Base-by-base conservation (phyloP, 768 basidiomycete genomes). In the Tubosaeta sp. region DNA sequence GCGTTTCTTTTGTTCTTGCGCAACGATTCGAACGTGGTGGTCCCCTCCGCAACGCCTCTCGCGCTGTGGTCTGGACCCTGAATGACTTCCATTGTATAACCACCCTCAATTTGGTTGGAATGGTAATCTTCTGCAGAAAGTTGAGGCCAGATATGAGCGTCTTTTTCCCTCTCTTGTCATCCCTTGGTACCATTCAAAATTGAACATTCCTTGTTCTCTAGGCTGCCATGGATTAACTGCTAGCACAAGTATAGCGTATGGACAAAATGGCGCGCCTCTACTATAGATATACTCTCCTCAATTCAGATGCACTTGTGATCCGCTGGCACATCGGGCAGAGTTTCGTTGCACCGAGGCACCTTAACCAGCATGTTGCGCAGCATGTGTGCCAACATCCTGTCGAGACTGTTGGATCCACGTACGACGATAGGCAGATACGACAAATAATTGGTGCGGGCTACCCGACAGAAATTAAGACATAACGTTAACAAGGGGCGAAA, bases 351-450 rank as follows among this genome's bases (percentile, higher is more conserved):
- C 86, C 86, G 38, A 92, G 74, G 65, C 90, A 90, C n/a, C 82
- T 81, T 30, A 92, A 68, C 89, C 89, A 92, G 66, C 89, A 92
- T 59, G 82, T 82, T 39, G 82, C 74, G 62, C 89, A 92, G 57
- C 86, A 90, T 0, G 87, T 87, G 62, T 92, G 89, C 90, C 90
- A 92, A 65, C 89, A 92, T 7, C 88, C 88, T 0, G 87, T 89
- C 13, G 87, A 89, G 9, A 83, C 79, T 0, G 88, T 89, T 0
- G 89, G 85, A 54, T 91, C 90, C 0, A 71, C 76, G 59, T 90
- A 90, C 2, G 84, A 76, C 43, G 90, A 89, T 14, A 92, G 68
- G 59, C 89, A 92, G 48, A 92, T 87, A 18, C 90, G 84, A 67
- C 89, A 92, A 2, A 82, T 66, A 8, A 45, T 46, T 21, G 56